Conservation (phyloP, 2,329 filamentous ascomycete genomes). For the Colletotrichum sp. region DNA sequence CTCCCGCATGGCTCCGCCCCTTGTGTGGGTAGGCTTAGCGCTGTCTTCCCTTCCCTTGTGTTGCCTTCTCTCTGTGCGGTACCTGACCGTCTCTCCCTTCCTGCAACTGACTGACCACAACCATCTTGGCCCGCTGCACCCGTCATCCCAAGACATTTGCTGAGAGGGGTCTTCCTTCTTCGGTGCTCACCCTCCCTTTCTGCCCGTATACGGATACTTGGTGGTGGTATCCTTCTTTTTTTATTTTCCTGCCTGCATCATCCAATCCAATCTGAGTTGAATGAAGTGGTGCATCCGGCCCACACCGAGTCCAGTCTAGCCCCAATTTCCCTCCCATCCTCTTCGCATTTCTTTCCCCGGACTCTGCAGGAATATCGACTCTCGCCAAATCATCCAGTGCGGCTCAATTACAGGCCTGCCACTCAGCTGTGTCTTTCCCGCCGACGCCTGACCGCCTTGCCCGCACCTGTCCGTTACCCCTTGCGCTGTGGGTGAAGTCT, state of each 20-base stretch:
- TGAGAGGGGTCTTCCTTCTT: background rate
- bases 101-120: background rate
- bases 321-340: conserved; percentile 1
- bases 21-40: background rate
- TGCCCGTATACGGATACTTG: background rate
- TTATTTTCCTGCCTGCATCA: background rate
- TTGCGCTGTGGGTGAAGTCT: background rate
- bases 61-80: background rate
- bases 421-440: background rate
- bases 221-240: background rate
- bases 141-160: background rate
- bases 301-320: background rate
- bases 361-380: conserved; percentile 6
- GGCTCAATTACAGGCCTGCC: conserved; percentile 2
- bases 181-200: background rate
- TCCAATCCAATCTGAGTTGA: conserved; percentile 3
- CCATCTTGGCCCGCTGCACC: background rate
- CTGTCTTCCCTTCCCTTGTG: background rate
- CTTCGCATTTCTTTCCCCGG: conserved; percentile 5
- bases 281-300: background rate
- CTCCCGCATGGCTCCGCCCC: background rate
- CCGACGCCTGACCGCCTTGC: background rate
- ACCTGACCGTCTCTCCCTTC: background rate
- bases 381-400: background rate
- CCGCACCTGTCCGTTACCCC: background rate